Evolutionary conservation across 2,329 filamentous ascomycete genomes (phyloP).

Genomic region (Whalleya microplaca): DNA sequence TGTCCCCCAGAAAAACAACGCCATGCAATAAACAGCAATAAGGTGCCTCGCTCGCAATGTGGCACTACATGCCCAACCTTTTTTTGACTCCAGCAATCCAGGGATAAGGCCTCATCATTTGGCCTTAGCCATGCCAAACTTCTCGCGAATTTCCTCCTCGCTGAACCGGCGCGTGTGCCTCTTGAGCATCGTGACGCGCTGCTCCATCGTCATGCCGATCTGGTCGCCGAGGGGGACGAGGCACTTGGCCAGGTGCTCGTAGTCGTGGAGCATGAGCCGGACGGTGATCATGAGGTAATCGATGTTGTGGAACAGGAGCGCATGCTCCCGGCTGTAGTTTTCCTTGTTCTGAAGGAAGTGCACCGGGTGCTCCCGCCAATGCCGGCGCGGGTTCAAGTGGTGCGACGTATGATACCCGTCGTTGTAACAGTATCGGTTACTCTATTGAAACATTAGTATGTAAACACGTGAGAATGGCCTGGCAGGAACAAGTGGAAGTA

Average conservation of each 20-base stretch:
- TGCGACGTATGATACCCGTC: slow-evolving; percentile 84
- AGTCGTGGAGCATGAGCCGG: slow-evolving; percentile 71
- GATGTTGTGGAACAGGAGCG: slow-evolving; percentile 79
- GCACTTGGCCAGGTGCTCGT: slow-evolving; percentile 68
- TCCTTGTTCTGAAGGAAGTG: slow-evolving; percentile 73
- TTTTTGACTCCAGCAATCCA: no score
- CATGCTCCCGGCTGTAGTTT: slow-evolving; percentile 67
- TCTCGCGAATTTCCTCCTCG: slow-evolving; percentile 64
- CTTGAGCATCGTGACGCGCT: slow-evolving; percentile 65
- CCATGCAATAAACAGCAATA: no score
- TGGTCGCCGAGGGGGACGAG: slow-evolving; percentile 74
- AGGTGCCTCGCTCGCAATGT: no score
- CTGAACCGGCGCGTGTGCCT: slow-evolving; percentile 68
- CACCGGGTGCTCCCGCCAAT: slow-evolving; percentile 80
- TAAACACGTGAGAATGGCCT: not conserved
- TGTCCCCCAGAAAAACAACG: no score
- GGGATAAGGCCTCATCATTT: not conserved
- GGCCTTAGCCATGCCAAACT: slow-evolving; percentile 46
- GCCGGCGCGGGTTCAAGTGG: slow-evolving; percentile 75
- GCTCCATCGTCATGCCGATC: slow-evolving; percentile 65
- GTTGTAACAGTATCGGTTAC: slow-evolving; percentile 82
- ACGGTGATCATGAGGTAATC: slow-evolving; percentile 79
- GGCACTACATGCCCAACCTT: no score
- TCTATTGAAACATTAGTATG: slow-evolving; percentile 48
- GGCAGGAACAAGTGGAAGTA: not conserved